Evolutionary conservation across 345 rosid genomes (phyloP), one percentile per base, ranked within the genome.

Genomic region (Gossypium australe): DNA sequence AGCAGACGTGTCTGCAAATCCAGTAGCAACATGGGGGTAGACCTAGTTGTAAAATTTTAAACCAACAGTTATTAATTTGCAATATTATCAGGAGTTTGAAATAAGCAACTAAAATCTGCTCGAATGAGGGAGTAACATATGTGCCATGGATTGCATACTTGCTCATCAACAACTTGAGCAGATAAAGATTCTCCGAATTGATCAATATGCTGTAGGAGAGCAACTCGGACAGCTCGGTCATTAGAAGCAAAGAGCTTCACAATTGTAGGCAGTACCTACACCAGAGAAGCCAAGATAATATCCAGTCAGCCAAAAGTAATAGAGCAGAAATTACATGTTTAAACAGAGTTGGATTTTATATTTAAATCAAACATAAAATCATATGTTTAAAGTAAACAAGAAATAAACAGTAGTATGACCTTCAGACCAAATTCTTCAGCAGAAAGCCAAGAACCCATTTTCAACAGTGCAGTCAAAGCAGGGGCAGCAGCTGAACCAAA

Each of bases 401-500:
- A 71, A 45, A 63, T 1, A 41, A 51, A 24, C 12, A 49, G 44
- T 56, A 51, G 70, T 74, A 75, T 57, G 58, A 93, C 99, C 98
- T 95, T 95, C 77, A 85, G 76, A 83, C 76, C 87, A 84, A 90
- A 95, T 79, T 95, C 98, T 80, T 95, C 99, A 70, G 88, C 70
- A 12, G 97, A 82, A 84, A 93, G 90, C 98, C 98, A 95, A n/a
- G 92, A 87, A 65, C 97, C 97, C 92, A 95, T 90, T 86, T 93
- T 93, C 85, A 95, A 85, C 71, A 95, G 76, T 38, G 98, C 92
- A 60, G 93, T 86, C 86, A 95, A 83, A 74, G 98, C 97, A 78
- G 92, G 93, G 78, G 99, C 97, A 75, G 89, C 90, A 78, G 98
- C 99, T 56, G 98, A 95, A 78, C 99, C 98, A 90, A 87, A 95